Percentiles rank a stretch among this genome's conserved stretches.
These are phyloP conservation scores for Aureobasidium uvarum DNA, from an alignment of 2,329 filamentous ascomycete species.

Conservation along the genomic window DNA sequence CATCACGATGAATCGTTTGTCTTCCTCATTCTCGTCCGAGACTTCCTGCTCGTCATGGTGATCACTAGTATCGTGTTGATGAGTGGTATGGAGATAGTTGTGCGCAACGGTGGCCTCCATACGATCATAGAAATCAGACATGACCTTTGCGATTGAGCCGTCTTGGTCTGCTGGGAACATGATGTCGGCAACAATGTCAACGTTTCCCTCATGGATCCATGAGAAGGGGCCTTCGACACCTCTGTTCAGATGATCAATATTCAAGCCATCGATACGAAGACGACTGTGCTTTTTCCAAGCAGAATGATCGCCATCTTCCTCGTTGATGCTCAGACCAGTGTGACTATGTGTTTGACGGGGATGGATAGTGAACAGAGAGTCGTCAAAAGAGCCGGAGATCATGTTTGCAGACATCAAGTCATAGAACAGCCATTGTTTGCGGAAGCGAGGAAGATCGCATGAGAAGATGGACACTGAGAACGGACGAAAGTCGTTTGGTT, in stretches of 20 bases:
- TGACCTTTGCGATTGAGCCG: conserved; percentile 86
- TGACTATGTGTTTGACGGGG: conserved; percentile 85
- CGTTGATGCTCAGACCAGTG: conserved; percentile 59
- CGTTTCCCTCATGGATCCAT: conserved; percentile 96
- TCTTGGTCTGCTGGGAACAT: conserved; percentile 89
- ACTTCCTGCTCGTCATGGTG: conserved; percentile 32
- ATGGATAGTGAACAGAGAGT: conserved; percentile 95
- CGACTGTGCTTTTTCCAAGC: conserved; percentile 96
- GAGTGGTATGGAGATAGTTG: conserved; percentile 51
- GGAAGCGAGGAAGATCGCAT: conserved; percentile 85
- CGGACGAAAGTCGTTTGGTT: conserved; percentile 86
- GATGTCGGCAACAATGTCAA: conserved; percentile 93
- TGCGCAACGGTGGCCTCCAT: conserved; percentile 90
- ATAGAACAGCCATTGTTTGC: conserved; percentile 97
- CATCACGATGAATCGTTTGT: conserved; percentile 82
- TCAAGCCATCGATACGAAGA: conserved; percentile 86
- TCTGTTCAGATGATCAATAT: conserved; percentile 92
- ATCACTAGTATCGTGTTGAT: conserved; percentile 31
- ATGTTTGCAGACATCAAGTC: conserved; percentile 94
- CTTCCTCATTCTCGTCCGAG: conserved; percentile 43
- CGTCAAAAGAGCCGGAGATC: conserved; percentile 93
- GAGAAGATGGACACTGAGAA: conserved; percentile 95
- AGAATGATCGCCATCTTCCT: conserved; percentile 61
- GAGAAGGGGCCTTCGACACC: conserved; percentile 92
- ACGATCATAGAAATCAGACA: conserved; percentile 96